phyloP scores from a whole-genome alignment of 1,284 basidiomycete genomes.

The Pseudozyma hubeiensis region DNA sequence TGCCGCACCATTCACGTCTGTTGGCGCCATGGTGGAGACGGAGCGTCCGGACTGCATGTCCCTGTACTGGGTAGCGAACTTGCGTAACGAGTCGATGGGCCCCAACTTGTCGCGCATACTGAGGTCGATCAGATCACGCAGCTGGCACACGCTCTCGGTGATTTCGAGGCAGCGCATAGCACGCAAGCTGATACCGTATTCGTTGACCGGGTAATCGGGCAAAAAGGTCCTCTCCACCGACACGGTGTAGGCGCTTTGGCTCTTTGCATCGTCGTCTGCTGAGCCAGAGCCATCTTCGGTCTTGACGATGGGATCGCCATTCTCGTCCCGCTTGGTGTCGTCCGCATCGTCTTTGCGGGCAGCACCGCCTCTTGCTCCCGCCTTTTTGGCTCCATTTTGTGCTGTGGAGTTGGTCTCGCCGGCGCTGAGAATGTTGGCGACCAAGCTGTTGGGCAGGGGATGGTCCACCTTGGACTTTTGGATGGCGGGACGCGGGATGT shows the following conservation, averaged over 20 bases:
- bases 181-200: constrained; percentile 60
- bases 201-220: constrained; percentile 61
- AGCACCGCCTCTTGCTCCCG: constrained; percentile 12
- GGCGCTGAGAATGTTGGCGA: constrained; percentile 31
- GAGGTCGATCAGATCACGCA: constrained; percentile 58
- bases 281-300: constrained; percentile 25
- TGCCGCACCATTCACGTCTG: constrained; percentile 13
- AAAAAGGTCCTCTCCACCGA: constrained; percentile 50
- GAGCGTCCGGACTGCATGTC: constrained; percentile 38
- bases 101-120: constrained; percentile 51
- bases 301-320: constrained; percentile 24
- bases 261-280: constrained; percentile 32
- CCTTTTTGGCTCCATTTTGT: constrained; percentile 21
- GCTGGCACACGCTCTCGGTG: constrained; percentile 60
- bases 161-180: constrained; percentile 64
- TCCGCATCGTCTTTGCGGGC: constrained; percentile 34
- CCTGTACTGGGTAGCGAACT: constrained; percentile 46
- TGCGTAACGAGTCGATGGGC: constrained; percentile 49
- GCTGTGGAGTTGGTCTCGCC: constrained; percentile 15
- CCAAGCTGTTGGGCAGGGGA: constrained; percentile 38
- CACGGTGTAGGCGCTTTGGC: constrained; percentile 34
- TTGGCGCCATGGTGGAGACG: constrained; percentile 10
- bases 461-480: constrained; percentile 49
- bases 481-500: constrained; percentile 45
- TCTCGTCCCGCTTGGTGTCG: constrained; percentile 33